phyloP scores from a whole-genome alignment of 805 yeast species.

The Candida koratica region DNA sequence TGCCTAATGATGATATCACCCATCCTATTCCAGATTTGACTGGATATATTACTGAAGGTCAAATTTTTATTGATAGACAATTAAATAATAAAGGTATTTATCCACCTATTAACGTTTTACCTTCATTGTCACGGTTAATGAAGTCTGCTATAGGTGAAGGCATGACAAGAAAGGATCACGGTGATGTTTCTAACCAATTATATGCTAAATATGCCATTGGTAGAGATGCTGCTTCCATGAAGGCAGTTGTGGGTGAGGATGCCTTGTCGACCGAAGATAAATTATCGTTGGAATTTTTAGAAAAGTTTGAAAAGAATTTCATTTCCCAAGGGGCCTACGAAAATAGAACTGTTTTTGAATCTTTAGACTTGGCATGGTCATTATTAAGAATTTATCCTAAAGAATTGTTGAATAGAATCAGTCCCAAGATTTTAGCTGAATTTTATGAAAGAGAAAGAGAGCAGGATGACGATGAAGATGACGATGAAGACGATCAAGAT shows the following conservation, averaged over 20 bases:
- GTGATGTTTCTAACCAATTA: conserved; percentile 98
- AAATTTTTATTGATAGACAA: conserved; percentile 95
- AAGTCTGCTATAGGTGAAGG: conserved; percentile 99
- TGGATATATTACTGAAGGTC: conserved; percentile 99
- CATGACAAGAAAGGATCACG: conserved; percentile 99
- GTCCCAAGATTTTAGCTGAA: conserved; percentile 93
- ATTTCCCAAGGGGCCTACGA: conserved; percentile 97
- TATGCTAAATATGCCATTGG: conserved; percentile 99
- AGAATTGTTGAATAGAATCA: conserved; percentile 96
- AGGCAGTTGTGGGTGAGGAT: conserved; percentile 99
- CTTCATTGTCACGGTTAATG: conserved; percentile 97
- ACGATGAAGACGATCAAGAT: conserved; percentile 29
- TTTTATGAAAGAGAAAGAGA: conserved; percentile 88
- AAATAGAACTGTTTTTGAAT: conserved; percentile 89
- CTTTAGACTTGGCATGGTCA: conserved; percentile 97
- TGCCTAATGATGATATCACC: conserved; percentile 99
- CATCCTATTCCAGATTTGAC: conserved; percentile 99
- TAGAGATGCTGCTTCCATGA: conserved; percentile 99
- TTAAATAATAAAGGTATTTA: conserved; percentile 93
- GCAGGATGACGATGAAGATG: conserved; percentile 51
- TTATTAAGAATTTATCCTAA: conserved; percentile 97
- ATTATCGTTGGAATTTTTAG: conserved; percentile 93
- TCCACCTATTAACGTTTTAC: conserved; percentile 98
- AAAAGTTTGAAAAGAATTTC: conserved; percentile 94
- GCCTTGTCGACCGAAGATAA: conserved; percentile 97